These are phyloP conservation scores for Jaltomata sinuosa DNA, from an alignment of 257 asterid species.

Conservation along the genomic window DNA sequence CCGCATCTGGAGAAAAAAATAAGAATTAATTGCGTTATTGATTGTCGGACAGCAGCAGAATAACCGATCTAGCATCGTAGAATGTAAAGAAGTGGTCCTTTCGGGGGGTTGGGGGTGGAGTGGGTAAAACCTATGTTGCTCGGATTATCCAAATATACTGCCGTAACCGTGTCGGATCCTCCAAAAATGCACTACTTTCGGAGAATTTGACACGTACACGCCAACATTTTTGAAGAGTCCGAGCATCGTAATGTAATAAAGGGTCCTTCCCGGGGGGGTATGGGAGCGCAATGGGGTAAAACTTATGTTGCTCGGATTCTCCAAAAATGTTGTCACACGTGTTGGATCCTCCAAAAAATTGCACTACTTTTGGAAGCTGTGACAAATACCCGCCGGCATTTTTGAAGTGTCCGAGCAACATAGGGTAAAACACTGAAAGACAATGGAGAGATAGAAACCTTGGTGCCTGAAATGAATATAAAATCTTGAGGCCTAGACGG, in stretches of 20 bases:
- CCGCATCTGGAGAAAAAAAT: conserved; percentile 54
- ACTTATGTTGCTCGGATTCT: neutral
- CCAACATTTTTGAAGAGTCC: neutral
- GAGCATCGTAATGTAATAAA: neutral
- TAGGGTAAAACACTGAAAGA: neutral
- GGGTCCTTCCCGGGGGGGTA: neutral
- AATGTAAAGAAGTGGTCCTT: neutral
- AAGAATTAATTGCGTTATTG: neutral
- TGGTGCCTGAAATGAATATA: conserved; percentile 88
- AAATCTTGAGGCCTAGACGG: conserved; percentile 87
- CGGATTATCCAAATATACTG: neutral
- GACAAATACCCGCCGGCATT: neutral
- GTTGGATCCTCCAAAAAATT: neutral
- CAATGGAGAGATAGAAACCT: conserved; percentile 30
- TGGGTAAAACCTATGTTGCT: neutral
- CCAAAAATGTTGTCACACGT: neutral
- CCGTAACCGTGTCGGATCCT: neutral
- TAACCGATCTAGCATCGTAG: neutral
- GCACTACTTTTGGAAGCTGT: neutral
- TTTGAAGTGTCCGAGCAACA: neutral
- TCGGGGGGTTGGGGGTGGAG: no score
- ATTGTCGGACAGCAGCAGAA: neutral
- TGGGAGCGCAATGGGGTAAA: neutral
- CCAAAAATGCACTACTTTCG: neutral
- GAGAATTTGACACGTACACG: neutral